Evolutionary conservation across 495 filamentous ascomycete genomes (phyloP).

Genomic region (Aspergillus cristatus): DNA sequence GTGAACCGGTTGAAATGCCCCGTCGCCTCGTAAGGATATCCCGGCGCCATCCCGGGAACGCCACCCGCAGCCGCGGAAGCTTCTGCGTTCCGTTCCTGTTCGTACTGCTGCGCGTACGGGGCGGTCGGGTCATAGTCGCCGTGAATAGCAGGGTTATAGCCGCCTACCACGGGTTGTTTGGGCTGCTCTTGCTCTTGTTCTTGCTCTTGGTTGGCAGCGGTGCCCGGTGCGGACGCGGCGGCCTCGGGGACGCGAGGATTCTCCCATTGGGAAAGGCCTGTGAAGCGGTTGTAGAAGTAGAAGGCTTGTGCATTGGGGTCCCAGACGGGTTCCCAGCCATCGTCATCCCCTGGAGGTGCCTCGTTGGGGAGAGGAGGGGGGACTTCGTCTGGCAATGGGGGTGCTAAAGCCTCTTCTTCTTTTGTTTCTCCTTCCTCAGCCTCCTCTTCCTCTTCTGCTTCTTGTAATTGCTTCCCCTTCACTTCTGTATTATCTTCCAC

Average conservation of each 20-base stretch:
- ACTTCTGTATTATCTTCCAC: constrained; percentile 3
- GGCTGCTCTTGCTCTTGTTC: constrained; percentile 5
- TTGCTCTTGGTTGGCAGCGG: constrained; percentile 14
- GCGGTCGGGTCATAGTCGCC: constrained; percentile 92
- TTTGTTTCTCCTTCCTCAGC: constrained; percentile 6
- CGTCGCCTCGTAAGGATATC: constrained; percentile 49
- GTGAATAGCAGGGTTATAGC: constrained; percentile 94
- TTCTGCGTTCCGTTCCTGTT: constrained; percentile 17
- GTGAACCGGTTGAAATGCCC: constrained; percentile 90
- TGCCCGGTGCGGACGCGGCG: constrained; percentile 11
- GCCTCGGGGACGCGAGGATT: constrained; percentile 69
- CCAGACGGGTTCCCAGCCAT: constrained; percentile 88
- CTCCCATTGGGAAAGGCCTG: constrained; percentile 69
- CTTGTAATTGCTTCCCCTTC: constrained; percentile 1
- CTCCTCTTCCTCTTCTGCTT: constrained; percentile 9
- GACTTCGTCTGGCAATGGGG: constrained; percentile 43
- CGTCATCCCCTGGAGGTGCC: constrained; percentile 54
- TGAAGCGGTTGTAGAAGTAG: constrained; percentile 88
- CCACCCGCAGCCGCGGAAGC: constrained; percentile 22
- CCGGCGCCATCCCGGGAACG: constrained; percentile 18
- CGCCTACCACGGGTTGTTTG: constrained; percentile 37
- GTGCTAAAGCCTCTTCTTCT: constrained; percentile 18
- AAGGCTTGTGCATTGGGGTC: constrained; percentile 59
- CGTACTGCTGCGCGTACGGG: constrained; percentile 65
- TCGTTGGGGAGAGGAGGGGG: constrained; percentile 44